phyloP scores from a whole-genome alignment of 352 stramenopile genomes.

The Phytophthora podocarpi region DNA sequence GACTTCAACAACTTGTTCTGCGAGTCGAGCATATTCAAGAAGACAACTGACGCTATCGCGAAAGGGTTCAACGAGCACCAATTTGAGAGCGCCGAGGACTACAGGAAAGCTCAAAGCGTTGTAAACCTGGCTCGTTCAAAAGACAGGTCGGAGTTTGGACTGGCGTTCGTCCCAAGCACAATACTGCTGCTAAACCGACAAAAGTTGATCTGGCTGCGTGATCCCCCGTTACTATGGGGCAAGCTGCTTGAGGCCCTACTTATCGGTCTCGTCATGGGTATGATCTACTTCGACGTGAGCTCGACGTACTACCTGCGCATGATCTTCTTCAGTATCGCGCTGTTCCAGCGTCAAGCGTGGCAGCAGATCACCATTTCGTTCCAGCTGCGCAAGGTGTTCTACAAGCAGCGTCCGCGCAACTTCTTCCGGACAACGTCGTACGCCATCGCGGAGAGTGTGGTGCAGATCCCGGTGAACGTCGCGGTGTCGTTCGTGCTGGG shows the following conservation, averaged over 20 bases:
- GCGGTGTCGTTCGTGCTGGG: conserved; percentile 62
- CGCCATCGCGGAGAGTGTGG: conserved; percentile 62
- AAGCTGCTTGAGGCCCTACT: conserved; percentile 69
- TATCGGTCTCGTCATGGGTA: conserved; percentile 79
- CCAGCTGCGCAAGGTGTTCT: conserved; percentile 85
- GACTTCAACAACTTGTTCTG: conserved; percentile 66
- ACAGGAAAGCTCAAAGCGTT: conserved; percentile 60
- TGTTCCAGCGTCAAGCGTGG: conserved; percentile 78
- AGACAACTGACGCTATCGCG: conserved; percentile 53
- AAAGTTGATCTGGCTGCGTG: conserved; percentile 69
- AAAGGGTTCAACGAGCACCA: conserved; percentile 61
- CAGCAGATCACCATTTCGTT: conserved; percentile 77
- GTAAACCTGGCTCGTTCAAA: conserved; percentile 54
- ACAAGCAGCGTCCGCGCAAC: conserved; percentile 89
- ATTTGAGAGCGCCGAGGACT: conserved; percentile 65
- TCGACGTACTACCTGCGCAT: conserved; percentile 69
- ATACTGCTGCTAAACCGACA: conserved; percentile 61
- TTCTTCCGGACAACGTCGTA: conserved; percentile 90
- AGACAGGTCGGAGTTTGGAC: conserved; percentile 53
- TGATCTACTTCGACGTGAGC: conserved; percentile 68
- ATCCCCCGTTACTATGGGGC: conserved; percentile 63
- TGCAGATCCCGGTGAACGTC: conserved; percentile 72
- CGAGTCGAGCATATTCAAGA: conserved; percentile 59
- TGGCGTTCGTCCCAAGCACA: conserved; percentile 52
- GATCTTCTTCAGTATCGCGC: conserved; percentile 71